Percentiles rank a stretch among this genome's conserved stretches.
Evolutionary conservation across 2,329 filamentous ascomycete species (phyloP).

Genomic region (Daldinia sp.): DNA sequence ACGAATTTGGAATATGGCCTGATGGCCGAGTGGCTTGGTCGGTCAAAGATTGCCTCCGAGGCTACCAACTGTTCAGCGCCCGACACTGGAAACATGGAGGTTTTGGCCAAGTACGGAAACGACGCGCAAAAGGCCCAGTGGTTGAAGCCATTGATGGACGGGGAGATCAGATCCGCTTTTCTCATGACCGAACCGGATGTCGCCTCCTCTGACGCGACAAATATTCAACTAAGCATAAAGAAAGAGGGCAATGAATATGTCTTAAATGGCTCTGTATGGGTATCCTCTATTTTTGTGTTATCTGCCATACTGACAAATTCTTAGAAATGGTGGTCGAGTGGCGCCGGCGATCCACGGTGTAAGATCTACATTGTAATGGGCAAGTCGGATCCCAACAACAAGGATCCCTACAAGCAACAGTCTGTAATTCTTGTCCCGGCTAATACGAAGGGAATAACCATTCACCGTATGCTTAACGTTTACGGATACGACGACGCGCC

Average conservation of each 20-base stretch:
- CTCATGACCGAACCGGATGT: conserved; percentile 93
- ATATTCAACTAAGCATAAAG: conserved; percentile 85
- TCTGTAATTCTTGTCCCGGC: conserved; percentile 91
- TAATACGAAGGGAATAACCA: conserved; percentile 82
- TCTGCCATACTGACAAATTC: conserved; percentile 25
- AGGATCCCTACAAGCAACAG: conserved; percentile 85
- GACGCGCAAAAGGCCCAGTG: conserved; percentile 85
- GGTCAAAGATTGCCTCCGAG: conserved; percentile 82
- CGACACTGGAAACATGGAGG: conserved; percentile 96
- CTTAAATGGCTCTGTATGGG: conserved; percentile 80
- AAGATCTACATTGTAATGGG: conserved; percentile 96
- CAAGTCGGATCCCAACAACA: conserved; percentile 81
- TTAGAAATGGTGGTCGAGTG: conserved; percentile 99
- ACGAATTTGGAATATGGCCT: conserved; percentile 96
- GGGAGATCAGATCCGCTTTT: conserved; percentile 88
- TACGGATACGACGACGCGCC: conserved; percentile 99
- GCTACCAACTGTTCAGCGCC: conserved; percentile 91
- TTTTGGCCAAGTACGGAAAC: conserved; percentile 89
- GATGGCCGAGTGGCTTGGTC: conserved; percentile 96
- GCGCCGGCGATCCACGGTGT: conserved; percentile 91
- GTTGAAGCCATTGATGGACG: conserved; percentile 82
- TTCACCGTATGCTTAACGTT: conserved; percentile 91
- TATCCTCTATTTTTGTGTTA: background rate
- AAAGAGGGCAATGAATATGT: conserved; percentile 89
- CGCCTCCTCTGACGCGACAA: conserved; percentile 89